A percentile compares a stretch with the other conserved stretches of the same genome.
These are phyloP conservation scores for Punica granatum DNA, from an alignment of 345 rosid species.

Conservation along the genomic window DNA sequence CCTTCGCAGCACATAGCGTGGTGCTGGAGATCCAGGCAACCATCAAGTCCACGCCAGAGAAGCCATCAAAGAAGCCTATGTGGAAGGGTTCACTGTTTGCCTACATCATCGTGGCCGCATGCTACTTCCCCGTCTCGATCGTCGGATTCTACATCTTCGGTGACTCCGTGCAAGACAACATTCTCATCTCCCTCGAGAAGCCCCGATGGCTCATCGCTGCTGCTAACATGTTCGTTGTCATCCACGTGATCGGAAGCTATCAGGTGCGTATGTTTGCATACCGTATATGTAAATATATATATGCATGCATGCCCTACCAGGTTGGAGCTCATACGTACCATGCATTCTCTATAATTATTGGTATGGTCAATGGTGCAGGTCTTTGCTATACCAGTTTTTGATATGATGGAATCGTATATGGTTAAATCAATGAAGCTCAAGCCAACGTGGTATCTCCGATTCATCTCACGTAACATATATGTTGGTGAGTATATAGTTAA, in stretches of 20 bases:
- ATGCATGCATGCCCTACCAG: too few relatives aligned
- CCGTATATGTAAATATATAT: background rate
- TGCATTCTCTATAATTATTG: too few relatives aligned
- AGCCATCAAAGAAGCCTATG: constrained; percentile 73
- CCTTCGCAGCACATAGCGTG: constrained; percentile 71
- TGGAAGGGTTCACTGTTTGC: constrained; percentile 67
- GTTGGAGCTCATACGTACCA: too few relatives aligned
- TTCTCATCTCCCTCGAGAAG: constrained; percentile 51
- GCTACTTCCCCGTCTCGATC: constrained; percentile 71
- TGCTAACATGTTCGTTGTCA: constrained; percentile 56
- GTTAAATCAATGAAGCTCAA: constrained; percentile 40
- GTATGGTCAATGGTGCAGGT: too few relatives aligned
- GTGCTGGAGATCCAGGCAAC: constrained; percentile 84
- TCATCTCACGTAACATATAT: constrained; percentile 35
- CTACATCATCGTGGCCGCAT: constrained; percentile 51
- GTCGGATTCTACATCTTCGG: constrained; percentile 55
- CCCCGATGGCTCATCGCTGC: constrained; percentile 55
- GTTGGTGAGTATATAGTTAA: constrained; percentile 52
- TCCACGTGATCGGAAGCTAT: constrained; percentile 74
- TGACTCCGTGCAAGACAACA: constrained; percentile 45
- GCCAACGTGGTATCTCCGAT: constrained; percentile 36
- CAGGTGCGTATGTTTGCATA: constrained; percentile 31
- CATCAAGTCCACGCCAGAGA: constrained; percentile 68
- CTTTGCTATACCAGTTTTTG: constrained; percentile 68
- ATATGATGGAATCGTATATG: constrained; percentile 55